Evolutionary conservation across 129 eudicot genomes (phyloP).

Genomic region (Pseudognaphalium luteoalbum): DNA sequence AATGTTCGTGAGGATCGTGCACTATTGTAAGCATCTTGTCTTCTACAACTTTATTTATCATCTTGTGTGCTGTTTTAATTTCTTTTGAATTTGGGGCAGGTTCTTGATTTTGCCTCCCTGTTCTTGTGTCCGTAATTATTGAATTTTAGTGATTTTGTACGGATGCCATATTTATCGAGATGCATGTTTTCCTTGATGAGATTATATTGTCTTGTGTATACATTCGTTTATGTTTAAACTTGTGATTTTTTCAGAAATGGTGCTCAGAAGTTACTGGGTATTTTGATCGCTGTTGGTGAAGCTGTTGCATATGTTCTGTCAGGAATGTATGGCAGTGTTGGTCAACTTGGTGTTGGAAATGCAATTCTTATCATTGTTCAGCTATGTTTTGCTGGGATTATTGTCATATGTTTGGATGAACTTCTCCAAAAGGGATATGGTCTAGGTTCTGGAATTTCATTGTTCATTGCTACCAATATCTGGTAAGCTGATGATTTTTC

Average conservation of each 20-base stretch:
- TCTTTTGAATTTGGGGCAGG: no score
- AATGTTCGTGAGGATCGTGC: constrained; percentile 63
- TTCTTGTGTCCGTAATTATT: no score
- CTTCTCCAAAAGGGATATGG: constrained; percentile 65
- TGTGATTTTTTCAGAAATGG: constrained; percentile 52
- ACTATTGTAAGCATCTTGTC: constrained; percentile 33
- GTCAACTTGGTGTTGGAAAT: constrained; percentile 85
- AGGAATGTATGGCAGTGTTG: constrained; percentile 69
- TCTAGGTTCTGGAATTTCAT: constrained; percentile 58
- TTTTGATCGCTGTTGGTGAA: constrained; percentile 75
- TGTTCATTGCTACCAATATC: constrained; percentile 65
- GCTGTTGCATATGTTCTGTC: constrained; percentile 72
- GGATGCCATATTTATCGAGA: no score
- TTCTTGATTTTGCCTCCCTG: neutral
- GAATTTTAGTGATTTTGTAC: no score
- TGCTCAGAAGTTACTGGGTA: constrained; percentile 70
- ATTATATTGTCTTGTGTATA: no score
- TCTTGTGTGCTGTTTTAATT: neutral
- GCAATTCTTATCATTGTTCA: constrained; percentile 70
- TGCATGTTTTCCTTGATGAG: no score
- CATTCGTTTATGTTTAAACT: neutral
- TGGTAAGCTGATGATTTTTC: constrained; percentile 32
- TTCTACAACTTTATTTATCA: neutral
- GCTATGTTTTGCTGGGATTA: constrained; percentile 67
- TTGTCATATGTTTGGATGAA: constrained; percentile 56